Conservation (phyloP, 306 rosid genomes). For the Pueraria montana region DNA sequence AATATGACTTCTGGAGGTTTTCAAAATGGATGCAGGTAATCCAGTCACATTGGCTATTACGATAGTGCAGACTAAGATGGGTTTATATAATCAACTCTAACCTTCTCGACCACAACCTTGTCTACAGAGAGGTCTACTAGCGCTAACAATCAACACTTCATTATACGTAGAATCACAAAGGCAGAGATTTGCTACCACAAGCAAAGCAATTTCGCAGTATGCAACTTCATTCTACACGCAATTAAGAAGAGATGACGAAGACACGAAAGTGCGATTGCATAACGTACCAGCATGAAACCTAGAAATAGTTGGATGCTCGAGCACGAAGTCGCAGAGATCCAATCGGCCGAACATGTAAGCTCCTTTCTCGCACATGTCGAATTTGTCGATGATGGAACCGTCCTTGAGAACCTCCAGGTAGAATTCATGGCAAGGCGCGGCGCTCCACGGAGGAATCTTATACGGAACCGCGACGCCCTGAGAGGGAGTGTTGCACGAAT, state of each 20-base stretch:
- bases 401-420: conserved; percentile 88
- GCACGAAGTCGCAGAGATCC: conserved; percentile 88
- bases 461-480: conserved; percentile 65
- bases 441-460: conserved; percentile 87
- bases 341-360: conserved; percentile 97
- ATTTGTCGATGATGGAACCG: conserved; percentile 75
- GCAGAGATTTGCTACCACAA: neutral
- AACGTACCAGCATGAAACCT: conserved; percentile 88
- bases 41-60: neutral
- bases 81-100: conserved; percentile 34
- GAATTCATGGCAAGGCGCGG: conserved; percentile 77
- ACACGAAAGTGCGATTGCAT: neutral
- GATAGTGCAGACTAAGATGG: conserved; percentile 1
- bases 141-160: neutral
- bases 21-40: conserved; percentile 11
- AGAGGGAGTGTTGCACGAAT: conserved; percentile 54
- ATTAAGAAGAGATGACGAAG: conserved; percentile 1
- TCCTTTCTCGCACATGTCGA: conserved; percentile 75
- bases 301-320: conserved; percentile 90
- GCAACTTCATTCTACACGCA: neutral
- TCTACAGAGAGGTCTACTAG: neutral
- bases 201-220: neutral
- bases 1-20: conserved; percentile 1
- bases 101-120: conserved; percentile 8
- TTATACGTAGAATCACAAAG: neutral